Percentiles rank a stretch among this genome's conserved stretches.
Conservation (phyloP, 345 rosid species). For the Syzygium aqueum region DNA sequence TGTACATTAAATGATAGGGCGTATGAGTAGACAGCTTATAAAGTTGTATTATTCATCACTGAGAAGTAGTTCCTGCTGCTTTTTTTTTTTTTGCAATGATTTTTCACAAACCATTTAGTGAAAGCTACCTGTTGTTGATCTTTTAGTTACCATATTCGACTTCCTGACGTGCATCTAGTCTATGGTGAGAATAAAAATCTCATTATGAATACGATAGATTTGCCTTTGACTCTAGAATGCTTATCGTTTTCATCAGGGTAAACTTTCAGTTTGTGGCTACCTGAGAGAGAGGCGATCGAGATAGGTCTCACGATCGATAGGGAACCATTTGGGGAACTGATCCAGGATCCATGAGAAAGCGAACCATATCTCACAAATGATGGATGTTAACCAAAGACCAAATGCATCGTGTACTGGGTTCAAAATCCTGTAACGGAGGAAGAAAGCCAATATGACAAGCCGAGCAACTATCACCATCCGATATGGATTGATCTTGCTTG, state of each 20-base stretch:
- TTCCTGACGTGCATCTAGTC: neutral
- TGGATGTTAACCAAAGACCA: conserved; percentile 90
- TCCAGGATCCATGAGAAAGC: conserved; percentile 97
- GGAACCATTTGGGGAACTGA: conserved; percentile 97
- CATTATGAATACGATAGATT: neutral
- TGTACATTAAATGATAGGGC: neutral
- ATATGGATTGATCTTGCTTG: conserved; percentile 88
- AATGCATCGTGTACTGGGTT: conserved; percentile 84
- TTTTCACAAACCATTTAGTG: neutral
- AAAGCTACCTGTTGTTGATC: neutral
- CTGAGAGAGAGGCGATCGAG: conserved; percentile 50
- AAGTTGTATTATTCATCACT: neutral
- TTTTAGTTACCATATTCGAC: neutral
- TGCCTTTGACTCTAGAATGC: neutral
- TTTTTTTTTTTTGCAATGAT: neutral
- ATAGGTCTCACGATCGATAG: conserved; percentile 88
- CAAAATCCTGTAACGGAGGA: conserved; percentile 75
- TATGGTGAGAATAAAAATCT: neutral
- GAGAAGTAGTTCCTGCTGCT: neutral
- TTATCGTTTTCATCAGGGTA: neutral
- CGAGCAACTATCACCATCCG: conserved; percentile 93
- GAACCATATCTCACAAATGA: conserved; percentile 91
- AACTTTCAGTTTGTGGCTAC: neutral
- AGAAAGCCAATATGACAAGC: conserved; percentile 66
- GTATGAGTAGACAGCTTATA: neutral